Conservation (phyloP, 257 asterid species). For the Solanum arcanum region DNA sequence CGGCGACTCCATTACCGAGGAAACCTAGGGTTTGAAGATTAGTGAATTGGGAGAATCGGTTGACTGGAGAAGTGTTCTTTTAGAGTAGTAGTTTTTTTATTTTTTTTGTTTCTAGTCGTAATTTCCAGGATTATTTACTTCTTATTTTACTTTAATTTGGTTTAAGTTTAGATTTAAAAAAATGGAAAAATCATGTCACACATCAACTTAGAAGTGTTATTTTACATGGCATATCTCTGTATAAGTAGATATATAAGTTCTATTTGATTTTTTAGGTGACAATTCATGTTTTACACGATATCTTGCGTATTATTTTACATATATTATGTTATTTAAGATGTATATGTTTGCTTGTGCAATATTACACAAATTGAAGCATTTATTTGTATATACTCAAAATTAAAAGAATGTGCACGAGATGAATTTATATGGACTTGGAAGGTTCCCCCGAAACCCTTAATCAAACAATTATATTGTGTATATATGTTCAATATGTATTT, state of each 20-base stretch:
- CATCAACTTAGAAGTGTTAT: no score
- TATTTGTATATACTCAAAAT: background rate
- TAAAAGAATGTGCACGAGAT: background rate
- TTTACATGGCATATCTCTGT: no score
- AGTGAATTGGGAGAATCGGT: background rate
- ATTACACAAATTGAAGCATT: no score
- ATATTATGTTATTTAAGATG: background rate
- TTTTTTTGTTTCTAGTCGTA: background rate
- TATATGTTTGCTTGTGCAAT: rapidly evolving
- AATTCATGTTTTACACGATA: background rate
- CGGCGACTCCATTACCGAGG: background rate
- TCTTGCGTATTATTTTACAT: no score
- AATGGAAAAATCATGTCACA: no score
- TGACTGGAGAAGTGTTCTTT: background rate
- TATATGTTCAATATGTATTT: no score
- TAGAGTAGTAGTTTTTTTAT: background rate
- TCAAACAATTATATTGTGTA: no score
- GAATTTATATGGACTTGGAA: rapidly evolving
- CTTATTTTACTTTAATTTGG: background rate
- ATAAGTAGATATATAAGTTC: background rate
- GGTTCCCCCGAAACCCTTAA: background rate
- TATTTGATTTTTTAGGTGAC: no score
- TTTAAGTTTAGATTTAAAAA: background rate
- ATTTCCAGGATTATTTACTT: background rate
- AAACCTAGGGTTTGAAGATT: background rate